Evolutionary conservation across 148 eudicot genomes (phyloP), one percentile per base, ranked within the genome.

Genomic region (Gaultheria prostrata): DNA sequence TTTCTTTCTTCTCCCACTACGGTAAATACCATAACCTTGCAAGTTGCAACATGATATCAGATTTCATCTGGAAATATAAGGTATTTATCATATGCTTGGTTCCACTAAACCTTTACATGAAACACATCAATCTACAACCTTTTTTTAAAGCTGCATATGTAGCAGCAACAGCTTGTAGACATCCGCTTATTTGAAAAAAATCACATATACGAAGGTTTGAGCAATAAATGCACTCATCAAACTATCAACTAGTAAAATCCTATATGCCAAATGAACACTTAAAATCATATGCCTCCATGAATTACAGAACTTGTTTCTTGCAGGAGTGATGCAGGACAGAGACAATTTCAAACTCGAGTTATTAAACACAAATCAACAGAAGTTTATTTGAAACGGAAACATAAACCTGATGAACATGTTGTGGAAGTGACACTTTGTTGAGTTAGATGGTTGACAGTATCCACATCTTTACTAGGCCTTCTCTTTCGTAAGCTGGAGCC

Each of bases 401-500:
- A 45, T 43, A 83, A 86, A 95, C 98, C 98, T 91, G 92, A 83
- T 49, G 90, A 82, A 82, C 78, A 77, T 72, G 84, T 46, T 75
- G 69, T 78, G 15, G 89, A 78, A 75, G 57, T 35, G 63, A 49
- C 26, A 77, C 78, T 76, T 84, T 49, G 80, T 84, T 61, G 76
- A 75, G 77, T 63, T 48, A 78, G 78, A 82, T 53, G 53, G 71
- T 63, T 46, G 59, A 82, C 82, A 80, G 51, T 74, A 78, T 77
- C 72, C 11, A 71, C 84, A 69, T 75, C 75, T 76, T 57, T 85
- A 76, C 82, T 83, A 80, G 59, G 18, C 83, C 89, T 94, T 89
- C 99, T 88, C 89, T 87, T 91, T 87, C 91, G 90, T 83, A 93
- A 50, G 73, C 94, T 93, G 76, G 90, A 83, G 77, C 79, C 85